Evolutionary conservation across 1,139 yeast genomes (phyloP).

Genomic region (Oligophagozyma castellii): DNA sequence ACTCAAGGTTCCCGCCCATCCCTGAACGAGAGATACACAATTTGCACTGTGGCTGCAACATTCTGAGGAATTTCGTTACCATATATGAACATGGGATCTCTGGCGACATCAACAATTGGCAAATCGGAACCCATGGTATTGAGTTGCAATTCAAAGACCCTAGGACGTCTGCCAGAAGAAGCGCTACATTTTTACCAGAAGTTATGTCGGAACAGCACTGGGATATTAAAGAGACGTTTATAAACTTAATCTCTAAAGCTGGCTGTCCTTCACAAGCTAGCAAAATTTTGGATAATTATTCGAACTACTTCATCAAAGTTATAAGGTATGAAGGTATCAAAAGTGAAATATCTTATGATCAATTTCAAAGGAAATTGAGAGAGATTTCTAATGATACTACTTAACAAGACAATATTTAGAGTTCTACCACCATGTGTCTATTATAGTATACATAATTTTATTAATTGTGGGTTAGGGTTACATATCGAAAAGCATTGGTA

Average conservation of each 20-base stretch:
- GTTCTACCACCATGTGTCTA: too few relatives aligned
- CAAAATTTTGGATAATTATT: conserved; percentile 14
- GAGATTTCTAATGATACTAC: too few relatives aligned
- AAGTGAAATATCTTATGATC: conserved; percentile 15
- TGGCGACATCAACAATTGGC: conserved; percentile 47
- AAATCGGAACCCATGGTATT: conserved; percentile 71
- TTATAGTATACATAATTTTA: too few relatives aligned
- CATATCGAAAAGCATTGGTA: too few relatives aligned
- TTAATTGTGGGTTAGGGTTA: too few relatives aligned
- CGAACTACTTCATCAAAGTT: conserved; percentile 19
- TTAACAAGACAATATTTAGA: too few relatives aligned
- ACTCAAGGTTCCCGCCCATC: conserved; percentile 67
- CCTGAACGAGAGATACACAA: conserved; percentile 35
- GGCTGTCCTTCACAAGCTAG: conserved; percentile 11
- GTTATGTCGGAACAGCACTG: conserved; percentile 88
- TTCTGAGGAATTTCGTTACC: conserved; percentile 16
- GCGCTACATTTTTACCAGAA: conserved; percentile 81
- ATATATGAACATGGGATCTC: conserved; percentile 10
- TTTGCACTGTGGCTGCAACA: conserved; percentile 30
- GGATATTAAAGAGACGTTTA: conserved; percentile 59
- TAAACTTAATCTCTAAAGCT: conserved; percentile 60
- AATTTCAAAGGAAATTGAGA: conserved; percentile 11
- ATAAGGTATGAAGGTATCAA: conserved; percentile 22
- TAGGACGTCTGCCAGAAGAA: conserved; percentile 27
- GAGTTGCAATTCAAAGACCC: conserved; percentile 32